Base-by-base conservation (phyloP, 164 flowering plant species). In the Tinospora cordifolia region DNA sequence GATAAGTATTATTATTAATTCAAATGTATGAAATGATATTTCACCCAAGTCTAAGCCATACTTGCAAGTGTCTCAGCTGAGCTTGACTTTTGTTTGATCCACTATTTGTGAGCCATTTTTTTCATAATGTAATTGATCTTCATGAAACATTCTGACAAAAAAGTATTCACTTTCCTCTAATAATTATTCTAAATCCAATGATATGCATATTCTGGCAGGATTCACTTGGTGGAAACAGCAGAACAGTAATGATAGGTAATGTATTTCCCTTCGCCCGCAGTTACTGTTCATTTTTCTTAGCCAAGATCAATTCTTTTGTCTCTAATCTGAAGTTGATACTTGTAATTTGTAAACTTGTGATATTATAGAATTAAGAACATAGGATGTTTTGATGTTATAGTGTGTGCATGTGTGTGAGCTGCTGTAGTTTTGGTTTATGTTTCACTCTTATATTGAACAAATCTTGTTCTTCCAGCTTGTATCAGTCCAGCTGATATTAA, bases 151-250 rank as follows among this genome's bases (percentile, higher is more conserved):
- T 47, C 17, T 47, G 54, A 47, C 36, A 30, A 30, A 30, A 47
- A 47, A 47, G 54, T 47, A 8, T 13, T 47, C 19, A 47, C 17
- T 13, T 47, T 13, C 54, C 14, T 47, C 19, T 47, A 13, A 14
- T 15, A 21, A 54, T 54, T 19, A 19, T 17, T 54, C 60, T 54
- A 54, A 54, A 8, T 21, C 60, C 24, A n/a, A n/a, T 54, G 14
- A 70, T 73, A 4, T 63, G 63, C 57, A 21, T 62, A 54, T 75
- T 71, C 77, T 76, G 66, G 64, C 91, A 95, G 99, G 99, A 95
- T 79, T 95, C 98, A 57, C 98, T 95, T 80, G 99, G 99, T 51
- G 99, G 99, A 41, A 95, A 95, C 83, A 95, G 99, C 90, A 85
- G 90, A 81, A 95, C 99, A 62, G 90, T 92, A 67, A 95, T 95